A percentile compares a stretch with the other conserved stretches of the same genome.
Conservation (phyloP, 352 stramenopile genomes). For the Globisporangium mamillatum region DNA sequence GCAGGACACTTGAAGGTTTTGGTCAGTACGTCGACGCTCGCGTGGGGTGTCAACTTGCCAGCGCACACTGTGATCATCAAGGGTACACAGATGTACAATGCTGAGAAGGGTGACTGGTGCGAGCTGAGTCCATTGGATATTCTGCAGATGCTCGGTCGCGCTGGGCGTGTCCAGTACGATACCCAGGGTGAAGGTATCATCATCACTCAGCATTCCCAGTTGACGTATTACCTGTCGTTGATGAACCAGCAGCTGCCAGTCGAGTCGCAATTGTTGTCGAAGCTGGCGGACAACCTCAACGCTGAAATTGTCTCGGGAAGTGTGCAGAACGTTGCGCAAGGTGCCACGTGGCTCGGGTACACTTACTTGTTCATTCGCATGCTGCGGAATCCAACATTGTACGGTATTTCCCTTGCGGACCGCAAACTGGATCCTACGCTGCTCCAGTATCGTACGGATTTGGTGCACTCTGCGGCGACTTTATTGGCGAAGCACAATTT, state of each 20-base stretch:
- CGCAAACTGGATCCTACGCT: slow-evolving; percentile 92
- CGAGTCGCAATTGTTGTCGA: slow-evolving; percentile 97
- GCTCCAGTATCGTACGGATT: slow-evolving; percentile 93
- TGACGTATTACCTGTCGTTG: slow-evolving; percentile 99
- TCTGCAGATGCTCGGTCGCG: slow-evolving; percentile 98
- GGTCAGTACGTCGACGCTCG: slow-evolving; percentile 97
- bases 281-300: slow-evolving; percentile 98
- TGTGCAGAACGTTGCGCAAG: slow-evolving; percentile 93
- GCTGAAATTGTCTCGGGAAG: slow-evolving; percentile 98
- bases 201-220: slow-evolving; percentile 97
- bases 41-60: slow-evolving; percentile 99
- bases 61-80: slow-evolving; percentile 99
- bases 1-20: slow-evolving; percentile 97
- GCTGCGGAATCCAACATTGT: slow-evolving; percentile 96
- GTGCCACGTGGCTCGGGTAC: slow-evolving; percentile 98
- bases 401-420: slow-evolving; percentile 91
- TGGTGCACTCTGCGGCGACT: slow-evolving; percentile 95
- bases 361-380: slow-evolving; percentile 99
- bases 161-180: slow-evolving; percentile 98
- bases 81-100: slow-evolving; percentile 99
- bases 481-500: slow-evolving; percentile 97
- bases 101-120: slow-evolving; percentile 96
- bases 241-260: slow-evolving; percentile 99
- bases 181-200: slow-evolving; percentile 98
- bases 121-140: slow-evolving; percentile 99